Conservation (phyloP, 139 green algal species). For the Penium margaritaceum region DNA sequence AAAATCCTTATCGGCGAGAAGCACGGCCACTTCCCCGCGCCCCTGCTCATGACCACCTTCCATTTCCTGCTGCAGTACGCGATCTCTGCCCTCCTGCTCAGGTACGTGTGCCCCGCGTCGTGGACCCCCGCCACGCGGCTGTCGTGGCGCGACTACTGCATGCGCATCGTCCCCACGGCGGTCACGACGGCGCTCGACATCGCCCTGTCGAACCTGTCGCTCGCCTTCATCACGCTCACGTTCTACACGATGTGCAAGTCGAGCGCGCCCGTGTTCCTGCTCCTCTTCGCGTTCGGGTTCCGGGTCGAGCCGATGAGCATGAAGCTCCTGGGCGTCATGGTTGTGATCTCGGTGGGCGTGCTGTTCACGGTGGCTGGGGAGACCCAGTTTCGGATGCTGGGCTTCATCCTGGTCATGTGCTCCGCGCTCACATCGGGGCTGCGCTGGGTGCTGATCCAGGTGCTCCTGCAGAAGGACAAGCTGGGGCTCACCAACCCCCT, state of each 20-base stretch:
- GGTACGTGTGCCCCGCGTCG: slow-evolving; percentile 3
- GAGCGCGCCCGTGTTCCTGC: slow-evolving; percentile 76
- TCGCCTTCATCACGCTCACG: slow-evolving; percentile 50
- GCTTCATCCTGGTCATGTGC: slow-evolving; percentile 31
- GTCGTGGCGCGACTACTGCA: slow-evolving; percentile 27
- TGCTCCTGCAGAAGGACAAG: slow-evolving; percentile 15
- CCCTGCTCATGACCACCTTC: slow-evolving; percentile 42
- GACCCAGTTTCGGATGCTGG: slow-evolving; percentile 66
- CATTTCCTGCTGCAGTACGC: slow-evolving; percentile 36
- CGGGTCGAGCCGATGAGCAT: slow-evolving; percentile 40
- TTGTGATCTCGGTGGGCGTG: slow-evolving; percentile 68
- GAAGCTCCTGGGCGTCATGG: slow-evolving; percentile 66
- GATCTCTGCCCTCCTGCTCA: slow-evolving; percentile 4
- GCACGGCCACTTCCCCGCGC: slow-evolving; percentile 33
- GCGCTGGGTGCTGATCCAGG: slow-evolving; percentile 36
- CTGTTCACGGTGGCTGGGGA: slow-evolving; percentile 77
- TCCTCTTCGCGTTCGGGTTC: slow-evolving; percentile 77
- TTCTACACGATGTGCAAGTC: slow-evolving; percentile 47
- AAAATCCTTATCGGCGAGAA: slow-evolving; percentile 36
- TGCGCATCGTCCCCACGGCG: slow-evolving; percentile 75
- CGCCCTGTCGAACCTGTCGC: slow-evolving; percentile 79
- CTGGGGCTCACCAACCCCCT: background rate
- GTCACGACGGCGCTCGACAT: slow-evolving; percentile 77
- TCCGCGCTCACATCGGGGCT: slow-evolving; percentile 18
- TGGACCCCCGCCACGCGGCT: background rate